phyloP scores from a whole-genome alignment of 2,329 filamentous ascomycete species.

The Penicillium sp. region DNA sequence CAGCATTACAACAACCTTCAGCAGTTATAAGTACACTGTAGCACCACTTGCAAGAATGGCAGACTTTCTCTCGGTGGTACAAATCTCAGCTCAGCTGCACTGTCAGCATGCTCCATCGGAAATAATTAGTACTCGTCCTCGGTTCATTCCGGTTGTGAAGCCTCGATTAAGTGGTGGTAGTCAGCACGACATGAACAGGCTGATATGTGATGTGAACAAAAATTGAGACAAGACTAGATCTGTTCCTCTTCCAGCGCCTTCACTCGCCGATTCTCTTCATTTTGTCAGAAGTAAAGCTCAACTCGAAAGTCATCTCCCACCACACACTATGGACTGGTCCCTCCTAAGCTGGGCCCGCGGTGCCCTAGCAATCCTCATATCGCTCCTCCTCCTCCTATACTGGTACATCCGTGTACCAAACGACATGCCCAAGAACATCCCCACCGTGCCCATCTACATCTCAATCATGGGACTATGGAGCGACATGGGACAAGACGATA shows the following conservation, averaged over 20 bases:
- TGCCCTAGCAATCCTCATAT: slow-evolving; percentile 4
- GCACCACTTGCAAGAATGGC: too few species aligned
- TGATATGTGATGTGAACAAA: not conserved
- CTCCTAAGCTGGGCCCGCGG: slow-evolving; percentile 7
- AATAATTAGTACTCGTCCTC: not conserved
- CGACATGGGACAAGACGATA: slow-evolving; percentile 29
- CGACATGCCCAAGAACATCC: slow-evolving; percentile 25
- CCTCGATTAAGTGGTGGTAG: slow-evolving; percentile 8
- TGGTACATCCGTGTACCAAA: slow-evolving; percentile 29
- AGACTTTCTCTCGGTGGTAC: slow-evolving; percentile 1
- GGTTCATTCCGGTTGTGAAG: slow-evolving; percentile 1
- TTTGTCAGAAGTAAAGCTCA: too few species aligned
- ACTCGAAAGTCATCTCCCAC: too few species aligned
- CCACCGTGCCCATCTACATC: slow-evolving; percentile 30
- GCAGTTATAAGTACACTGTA: too few species aligned
- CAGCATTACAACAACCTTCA: too few species aligned
- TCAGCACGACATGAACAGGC: slow-evolving; percentile 14
- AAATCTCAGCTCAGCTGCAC: slow-evolving; percentile 3
- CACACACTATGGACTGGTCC: slow-evolving; percentile 6
- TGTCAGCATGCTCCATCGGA: slow-evolving; percentile 16
- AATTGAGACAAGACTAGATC: not conserved
- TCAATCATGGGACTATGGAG: slow-evolving; percentile 31
- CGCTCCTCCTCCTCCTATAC: slow-evolving; percentile 15
- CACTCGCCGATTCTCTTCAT: not conserved
- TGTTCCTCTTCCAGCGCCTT: not conserved